These are phyloP conservation scores for Umbelopsis sp. DNA, from an alignment of 371 early-diverging fungal genomes.

Conservation along the genomic window DNA sequence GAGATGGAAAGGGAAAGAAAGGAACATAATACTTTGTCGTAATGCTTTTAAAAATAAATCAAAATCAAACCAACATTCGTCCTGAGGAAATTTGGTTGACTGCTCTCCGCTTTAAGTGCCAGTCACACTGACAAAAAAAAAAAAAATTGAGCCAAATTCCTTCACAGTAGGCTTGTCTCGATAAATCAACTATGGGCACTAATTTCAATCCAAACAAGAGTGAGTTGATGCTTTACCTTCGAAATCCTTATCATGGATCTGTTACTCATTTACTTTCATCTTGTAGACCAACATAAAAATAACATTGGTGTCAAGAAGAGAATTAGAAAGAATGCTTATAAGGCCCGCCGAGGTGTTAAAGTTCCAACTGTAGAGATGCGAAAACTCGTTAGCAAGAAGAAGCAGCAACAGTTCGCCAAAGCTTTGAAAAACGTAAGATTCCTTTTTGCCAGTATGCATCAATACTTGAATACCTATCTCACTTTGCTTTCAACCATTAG, in stretches of 20 bases:
- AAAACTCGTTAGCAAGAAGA: slow-evolving; percentile 45
- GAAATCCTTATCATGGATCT: too few relatives aligned
- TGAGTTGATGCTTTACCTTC: not conserved
- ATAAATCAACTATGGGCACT: not conserved
- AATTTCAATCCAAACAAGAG: slow-evolving; percentile 17
- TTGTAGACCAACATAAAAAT: not conserved
- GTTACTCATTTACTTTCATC: not conserved
- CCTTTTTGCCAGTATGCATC: not conserved
- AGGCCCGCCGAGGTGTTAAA: slow-evolving; percentile 15
- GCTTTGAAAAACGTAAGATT: slow-evolving; percentile 42
- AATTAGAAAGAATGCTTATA: slow-evolving; percentile 13
- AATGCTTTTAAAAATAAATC: not conserved
- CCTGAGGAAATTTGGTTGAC: too few relatives aligned
- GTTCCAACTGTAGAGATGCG: slow-evolving; percentile 28
- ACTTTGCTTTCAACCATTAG: slow-evolving; percentile 22
- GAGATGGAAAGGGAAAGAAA: slow-evolving; percentile 15
- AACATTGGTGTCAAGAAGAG: slow-evolving; percentile 16
- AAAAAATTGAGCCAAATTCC: not conserved
- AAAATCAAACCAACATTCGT: not conserved
- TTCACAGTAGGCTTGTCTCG: not conserved
- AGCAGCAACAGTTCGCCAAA: slow-evolving; percentile 45
- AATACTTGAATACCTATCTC: not conserved
- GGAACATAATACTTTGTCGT: not conserved
- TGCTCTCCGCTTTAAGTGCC: not conserved
- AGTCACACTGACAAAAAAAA: slow-evolving; percentile 9